These are phyloP conservation scores for Euphrasia arctica DNA, from an alignment of 305 asterid genomes.

Conservation along the genomic window DNA sequence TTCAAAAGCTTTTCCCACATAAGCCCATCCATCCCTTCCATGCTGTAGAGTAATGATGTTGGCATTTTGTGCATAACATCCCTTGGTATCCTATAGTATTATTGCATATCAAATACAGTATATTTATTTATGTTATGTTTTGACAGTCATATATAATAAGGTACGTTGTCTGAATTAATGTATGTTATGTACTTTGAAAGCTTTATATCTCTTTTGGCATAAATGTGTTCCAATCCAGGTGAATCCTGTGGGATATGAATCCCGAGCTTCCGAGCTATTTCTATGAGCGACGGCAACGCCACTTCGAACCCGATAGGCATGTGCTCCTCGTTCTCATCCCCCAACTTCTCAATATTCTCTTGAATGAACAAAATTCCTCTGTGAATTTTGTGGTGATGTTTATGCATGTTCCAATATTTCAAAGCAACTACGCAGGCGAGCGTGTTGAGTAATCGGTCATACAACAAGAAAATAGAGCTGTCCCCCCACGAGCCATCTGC, in stretches of 20 bases:
- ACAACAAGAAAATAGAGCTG: conserved; percentile 43
- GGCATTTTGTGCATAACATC: conserved; percentile 72
- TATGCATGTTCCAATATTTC: conserved; percentile 60
- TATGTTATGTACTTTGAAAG: too few relatives aligned
- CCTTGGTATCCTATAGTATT: conserved; percentile 61
- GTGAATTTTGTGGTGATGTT: conserved; percentile 42
- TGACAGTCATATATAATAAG: too few relatives aligned
- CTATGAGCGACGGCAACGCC: conserved; percentile 79
- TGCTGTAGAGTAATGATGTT: conserved; percentile 83
- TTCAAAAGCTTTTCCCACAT: conserved; percentile 69
- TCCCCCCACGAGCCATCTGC: conserved; percentile 97
- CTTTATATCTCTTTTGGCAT: too few relatives aligned
- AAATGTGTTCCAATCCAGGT: too few relatives aligned
- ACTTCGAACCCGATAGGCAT: conserved; percentile 95
- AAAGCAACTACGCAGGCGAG: conserved; percentile 83
- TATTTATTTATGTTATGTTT: too few relatives aligned
- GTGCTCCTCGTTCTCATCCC: conserved; percentile 66
- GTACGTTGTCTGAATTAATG: too few relatives aligned
- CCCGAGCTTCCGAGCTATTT: conserved; percentile 38
- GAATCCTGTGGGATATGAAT: too few relatives aligned
- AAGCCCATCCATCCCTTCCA: conserved; percentile 81
- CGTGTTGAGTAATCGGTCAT: conserved; percentile 76
- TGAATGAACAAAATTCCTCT: conserved; percentile 53
- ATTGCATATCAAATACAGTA: too few relatives aligned
- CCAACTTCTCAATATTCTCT: conserved; percentile 54